These are phyloP conservation scores for Chamaecyparis obtusa DNA, from an alignment of 75 land plant genomes.

Conservation along the genomic window DNA sequence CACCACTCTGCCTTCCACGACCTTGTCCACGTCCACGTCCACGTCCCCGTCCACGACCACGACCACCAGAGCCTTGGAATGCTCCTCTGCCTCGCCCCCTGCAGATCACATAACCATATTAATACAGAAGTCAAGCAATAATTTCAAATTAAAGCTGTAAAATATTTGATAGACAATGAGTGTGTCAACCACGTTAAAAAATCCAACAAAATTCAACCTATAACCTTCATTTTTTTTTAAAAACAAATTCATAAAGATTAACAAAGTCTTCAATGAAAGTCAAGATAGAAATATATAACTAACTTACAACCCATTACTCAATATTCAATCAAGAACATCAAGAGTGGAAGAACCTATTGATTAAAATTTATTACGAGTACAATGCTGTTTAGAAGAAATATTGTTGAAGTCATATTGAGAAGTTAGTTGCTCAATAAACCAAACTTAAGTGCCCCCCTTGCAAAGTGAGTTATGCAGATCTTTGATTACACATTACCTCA, in stretches of 20 bases:
- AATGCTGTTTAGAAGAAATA: neutral
- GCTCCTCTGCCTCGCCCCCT: constrained; percentile 22
- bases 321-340: neutral
- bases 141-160: neutral
- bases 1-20: constrained; percentile 33
- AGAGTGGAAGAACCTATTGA: neutral
- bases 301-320: neutral
- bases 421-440: neutral
- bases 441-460: neutral
- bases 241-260: neutral
- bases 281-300: neutral
- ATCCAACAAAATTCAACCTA: neutral
- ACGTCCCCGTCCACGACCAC: constrained; percentile 26
- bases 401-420: neutral
- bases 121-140: neutral
- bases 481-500: neutral
- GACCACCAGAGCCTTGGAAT: constrained; percentile 26
- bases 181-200: neutral
- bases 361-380: no score
- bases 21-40: constrained; percentile 43
- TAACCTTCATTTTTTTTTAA: neutral
- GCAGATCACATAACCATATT: neutral
- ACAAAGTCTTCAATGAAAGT: neutral
- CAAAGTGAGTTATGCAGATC: neutral
- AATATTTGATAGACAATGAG: neutral